phyloP scores from a whole-genome alignment of 768 basidiomycete genomes.

The Tephrocybe sp. region DNA sequence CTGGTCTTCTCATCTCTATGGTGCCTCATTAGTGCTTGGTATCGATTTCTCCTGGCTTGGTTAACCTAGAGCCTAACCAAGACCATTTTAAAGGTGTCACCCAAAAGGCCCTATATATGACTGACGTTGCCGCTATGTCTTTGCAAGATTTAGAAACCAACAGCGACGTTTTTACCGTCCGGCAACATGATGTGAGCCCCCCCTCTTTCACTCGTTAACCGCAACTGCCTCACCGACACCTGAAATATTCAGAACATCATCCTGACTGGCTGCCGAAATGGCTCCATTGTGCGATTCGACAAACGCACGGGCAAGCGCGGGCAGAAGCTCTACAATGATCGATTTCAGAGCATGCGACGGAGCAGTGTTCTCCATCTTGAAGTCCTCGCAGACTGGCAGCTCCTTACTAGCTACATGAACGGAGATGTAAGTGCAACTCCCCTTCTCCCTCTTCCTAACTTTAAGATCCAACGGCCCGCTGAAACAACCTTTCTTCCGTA shows the following conservation, averaged over 20 bases:
- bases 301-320: constrained; percentile 38
- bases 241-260: constrained; percentile 38
- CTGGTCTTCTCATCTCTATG: constrained; percentile 51
- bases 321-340: constrained; percentile 36
- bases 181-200: constrained; percentile 45
- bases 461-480: not conserved
- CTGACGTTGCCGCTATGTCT: constrained; percentile 41
- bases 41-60: constrained; percentile 3
- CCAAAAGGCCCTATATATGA: constrained; percentile 47
- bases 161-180: constrained; percentile 65
- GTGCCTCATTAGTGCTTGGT: constrained; percentile 53
- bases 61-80: not conserved
- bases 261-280: constrained; percentile 61
- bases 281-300: constrained; percentile 57
- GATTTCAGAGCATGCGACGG: constrained; percentile 26
- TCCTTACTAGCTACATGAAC: constrained; percentile 57
- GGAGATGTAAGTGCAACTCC: constrained; percentile 52
- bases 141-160: constrained; percentile 43
- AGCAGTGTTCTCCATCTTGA: constrained; percentile 56
- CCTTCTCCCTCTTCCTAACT: not conserved
- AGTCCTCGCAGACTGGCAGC: constrained; percentile 44
- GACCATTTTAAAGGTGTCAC: constrained; percentile 43
- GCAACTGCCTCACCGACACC: not conserved
- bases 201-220: too few species aligned
- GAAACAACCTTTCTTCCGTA: constrained; percentile 20